phyloP scores from a whole-genome alignment of 345 rosid species.

The Eucalyptus marginata region DNA sequence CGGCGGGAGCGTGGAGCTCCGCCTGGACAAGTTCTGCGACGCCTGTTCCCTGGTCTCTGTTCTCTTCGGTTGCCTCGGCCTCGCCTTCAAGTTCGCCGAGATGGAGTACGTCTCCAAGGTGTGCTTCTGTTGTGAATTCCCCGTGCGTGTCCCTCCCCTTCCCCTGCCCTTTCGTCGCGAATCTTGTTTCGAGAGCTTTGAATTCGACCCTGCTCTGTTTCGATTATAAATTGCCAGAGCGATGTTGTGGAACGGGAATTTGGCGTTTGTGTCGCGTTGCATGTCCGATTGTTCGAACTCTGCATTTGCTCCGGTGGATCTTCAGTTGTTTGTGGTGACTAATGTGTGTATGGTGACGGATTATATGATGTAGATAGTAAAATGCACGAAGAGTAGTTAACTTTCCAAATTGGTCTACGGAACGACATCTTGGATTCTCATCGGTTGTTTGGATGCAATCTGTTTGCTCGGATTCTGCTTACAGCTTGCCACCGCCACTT shows the following conservation, averaged over 20 bases:
- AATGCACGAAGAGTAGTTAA: neutral
- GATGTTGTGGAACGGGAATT: neutral
- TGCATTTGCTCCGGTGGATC: neutral
- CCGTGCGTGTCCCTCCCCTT: neutral
- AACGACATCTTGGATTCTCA: neutral
- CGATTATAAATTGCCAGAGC: neutral
- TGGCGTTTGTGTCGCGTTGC: neutral
- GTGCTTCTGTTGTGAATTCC: neutral
- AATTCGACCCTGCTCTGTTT: neutral
- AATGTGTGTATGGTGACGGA: neutral
- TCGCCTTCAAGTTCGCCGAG: conserved; percentile 89
- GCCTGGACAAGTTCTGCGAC: conserved; percentile 43
- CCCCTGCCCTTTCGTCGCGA: neutral
- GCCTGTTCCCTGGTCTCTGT: conserved; percentile 64
- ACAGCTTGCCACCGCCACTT: neutral
- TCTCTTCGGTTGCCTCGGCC: conserved; percentile 65
- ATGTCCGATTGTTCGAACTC: neutral
- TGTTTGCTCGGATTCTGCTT: neutral
- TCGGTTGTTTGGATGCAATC: neutral
- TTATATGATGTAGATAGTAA: neutral
- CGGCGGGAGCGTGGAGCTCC: conserved; percentile 6
- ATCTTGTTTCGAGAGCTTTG: neutral
- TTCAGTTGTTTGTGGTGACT: neutral
- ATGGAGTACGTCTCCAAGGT: conserved; percentile 75
- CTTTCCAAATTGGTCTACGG: neutral